A percentile compares a stretch with the other conserved stretches of the same genome.
Conservation (phyloP, 768 basidiomycete species). For the Russula vinacea region DNA sequence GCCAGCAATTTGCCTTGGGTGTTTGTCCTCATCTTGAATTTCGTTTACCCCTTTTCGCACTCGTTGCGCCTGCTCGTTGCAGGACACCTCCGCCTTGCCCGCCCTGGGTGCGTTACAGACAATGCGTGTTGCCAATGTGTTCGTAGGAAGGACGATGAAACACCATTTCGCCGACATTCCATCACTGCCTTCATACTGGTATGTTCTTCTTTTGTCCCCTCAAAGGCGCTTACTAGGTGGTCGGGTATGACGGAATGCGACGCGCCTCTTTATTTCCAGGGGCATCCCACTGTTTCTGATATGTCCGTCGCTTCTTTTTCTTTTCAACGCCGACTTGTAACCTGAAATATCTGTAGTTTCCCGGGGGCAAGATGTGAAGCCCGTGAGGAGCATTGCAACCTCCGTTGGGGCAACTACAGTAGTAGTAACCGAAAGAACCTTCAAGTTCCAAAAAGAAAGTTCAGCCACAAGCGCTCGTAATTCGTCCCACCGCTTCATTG, state of each 20-base stretch:
- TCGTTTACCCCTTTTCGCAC: background rate
- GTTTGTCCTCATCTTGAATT: background rate
- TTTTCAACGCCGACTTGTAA: background rate
- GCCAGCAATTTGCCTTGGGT: no score
- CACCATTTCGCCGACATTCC: background rate
- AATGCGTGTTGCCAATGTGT: background rate
- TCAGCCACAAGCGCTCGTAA: background rate
- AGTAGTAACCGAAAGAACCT: background rate
- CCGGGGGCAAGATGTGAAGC: background rate
- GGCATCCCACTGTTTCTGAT: background rate
- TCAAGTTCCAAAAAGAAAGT: background rate
- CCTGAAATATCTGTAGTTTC: background rate
- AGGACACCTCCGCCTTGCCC: no score
- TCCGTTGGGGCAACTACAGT: background rate
- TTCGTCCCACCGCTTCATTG: background rate
- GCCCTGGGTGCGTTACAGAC: background rate
- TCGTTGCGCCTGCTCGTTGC: background rate
- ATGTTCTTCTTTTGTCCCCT: no score
- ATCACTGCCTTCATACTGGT: background rate
- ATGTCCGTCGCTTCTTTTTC: background rate
- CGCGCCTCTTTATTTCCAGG: no score
- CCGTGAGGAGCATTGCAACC: background rate
- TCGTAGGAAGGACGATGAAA: background rate
- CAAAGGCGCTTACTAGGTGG: no score
- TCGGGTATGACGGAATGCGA: no score